A percentile compares a stretch with the other conserved stretches of the same genome.
phyloP scores from a whole-genome alignment of 371 early-diverging fungal genomes.

The Mucor mucedo region DNA sequence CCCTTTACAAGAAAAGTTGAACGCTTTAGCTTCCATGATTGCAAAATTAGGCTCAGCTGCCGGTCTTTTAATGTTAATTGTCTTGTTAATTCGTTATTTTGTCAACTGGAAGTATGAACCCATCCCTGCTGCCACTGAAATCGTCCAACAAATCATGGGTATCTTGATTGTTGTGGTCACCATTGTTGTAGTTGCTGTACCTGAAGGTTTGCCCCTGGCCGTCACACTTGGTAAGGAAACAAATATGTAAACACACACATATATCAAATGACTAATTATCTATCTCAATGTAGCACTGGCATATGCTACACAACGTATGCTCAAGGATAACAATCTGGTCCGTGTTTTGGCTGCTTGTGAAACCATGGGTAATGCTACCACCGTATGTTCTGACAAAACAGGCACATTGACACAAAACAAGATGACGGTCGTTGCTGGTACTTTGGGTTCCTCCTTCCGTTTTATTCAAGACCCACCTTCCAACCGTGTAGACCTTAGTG shows the following conservation, averaged over 20 bases:
- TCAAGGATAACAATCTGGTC: conserved; percentile 91
- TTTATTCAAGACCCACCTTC: conserved; percentile 45
- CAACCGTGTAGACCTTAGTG: conserved; percentile 39
- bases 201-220: conserved; percentile 81
- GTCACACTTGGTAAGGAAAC: conserved; percentile 60
- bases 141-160: conserved; percentile 59
- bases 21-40: conserved; percentile 70
- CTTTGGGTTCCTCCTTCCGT: conserved; percentile 55
- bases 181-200: conserved; percentile 82
- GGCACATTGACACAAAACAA: conserved; percentile 91
- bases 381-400: conserved; percentile 91
- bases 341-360: conserved; percentile 90
- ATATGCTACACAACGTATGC: conserved; percentile 81
- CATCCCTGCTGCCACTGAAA: conserved; percentile 42
- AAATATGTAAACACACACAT: not conserved
- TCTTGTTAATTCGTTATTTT: conserved; percentile 68
- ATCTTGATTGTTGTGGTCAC: conserved; percentile 77
- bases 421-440: conserved; percentile 86
- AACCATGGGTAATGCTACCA: conserved; percentile 94
- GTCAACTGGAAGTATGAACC: conserved; percentile 39
- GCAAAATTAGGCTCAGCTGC: conserved; percentile 75
- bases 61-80: conserved; percentile 68
- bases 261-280: too few relatives aligned
- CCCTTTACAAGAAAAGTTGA: conserved; percentile 75
- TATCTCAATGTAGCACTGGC: conserved; percentile 62